Evolutionary conservation across 164 flowering plant species (phyloP).

Genomic region (Magnolia kwangsiensis): DNA sequence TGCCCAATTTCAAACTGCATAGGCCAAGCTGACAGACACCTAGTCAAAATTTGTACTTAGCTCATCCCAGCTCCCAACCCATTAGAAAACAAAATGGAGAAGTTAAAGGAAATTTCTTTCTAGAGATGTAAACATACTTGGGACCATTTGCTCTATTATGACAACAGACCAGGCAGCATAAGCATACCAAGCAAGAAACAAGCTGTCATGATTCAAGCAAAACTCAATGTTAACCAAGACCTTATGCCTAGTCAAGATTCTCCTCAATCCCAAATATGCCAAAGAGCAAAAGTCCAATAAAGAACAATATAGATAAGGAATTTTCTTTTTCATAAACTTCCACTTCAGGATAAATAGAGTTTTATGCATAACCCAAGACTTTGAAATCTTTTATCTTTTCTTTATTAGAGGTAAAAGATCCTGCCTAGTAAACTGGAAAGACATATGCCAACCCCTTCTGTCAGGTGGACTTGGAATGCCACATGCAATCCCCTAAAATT

Average conservation of each 20-base stretch:
- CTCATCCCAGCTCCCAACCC: background rate
- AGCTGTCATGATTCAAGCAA: background rate
- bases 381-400: too few species aligned
- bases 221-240: background rate
- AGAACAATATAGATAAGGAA: background rate
- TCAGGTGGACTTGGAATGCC: too few species aligned
- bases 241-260: background rate
- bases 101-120: background rate
- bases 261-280: background rate
- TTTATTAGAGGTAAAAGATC: too few species aligned
- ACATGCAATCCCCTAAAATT: too few species aligned
- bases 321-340: background rate
- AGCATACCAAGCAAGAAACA: too few species aligned
- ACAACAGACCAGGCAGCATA: background rate
- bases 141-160: background rate
- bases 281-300: background rate
- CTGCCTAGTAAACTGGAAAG: too few species aligned
- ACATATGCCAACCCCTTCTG: too few species aligned
- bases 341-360: background rate
- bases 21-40: background rate
- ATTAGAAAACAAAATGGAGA: background rate
- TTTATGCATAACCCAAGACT: too few species aligned
- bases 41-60: background rate
- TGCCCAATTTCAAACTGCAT: background rate
- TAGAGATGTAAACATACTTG: background rate